Evolutionary conservation across 1,284 basidiomycete genomes (phyloP), one percentile per base, ranked within the genome.

Genomic region (Leccinum pachyderme): DNA sequence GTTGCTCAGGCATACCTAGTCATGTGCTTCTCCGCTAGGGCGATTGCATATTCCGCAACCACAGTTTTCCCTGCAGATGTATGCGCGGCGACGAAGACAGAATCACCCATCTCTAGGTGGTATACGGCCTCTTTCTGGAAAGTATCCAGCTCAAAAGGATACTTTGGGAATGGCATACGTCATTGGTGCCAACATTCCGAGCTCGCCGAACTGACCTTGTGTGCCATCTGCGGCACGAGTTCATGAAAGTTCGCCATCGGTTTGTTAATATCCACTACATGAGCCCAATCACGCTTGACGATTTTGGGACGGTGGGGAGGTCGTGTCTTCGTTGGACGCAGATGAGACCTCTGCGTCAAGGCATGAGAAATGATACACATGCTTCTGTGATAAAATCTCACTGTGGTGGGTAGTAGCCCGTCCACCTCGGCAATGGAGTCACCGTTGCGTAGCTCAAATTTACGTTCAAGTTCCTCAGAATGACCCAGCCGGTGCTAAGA

Each of bases 21-120:
- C 95, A 99, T 98, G 74, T 99, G 97, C 70, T 96, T 96, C 56
- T 89, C 89, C 3, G 97, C 95, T 1, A 99, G 80, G 3, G 95
- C 92, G 61, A 99, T 98, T 4, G 97, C 97, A 72, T 99, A 99
- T 70, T 99, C 97, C 1, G 97, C 96, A 1, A 99, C 97, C 5
- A 99, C 97, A 0, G 97, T 99, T 75, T 99, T 99, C 51, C 97
- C 97, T n/a, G 97, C 97, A 31, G 93, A 96, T 2, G 97, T 99
- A 74, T 99, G 97, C 3, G 97, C 97, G 5, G 97, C 97, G 15
- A 99, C 95, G 72, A 99, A 99, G 18, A 99, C 96, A 13, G 93
- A 95, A 66, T 99, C 93, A 15, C 95, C 96, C 80, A 93, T 89
- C 72, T 99, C 97, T 12, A 99, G 82, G 69, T 96, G 95, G 73